phyloP scores from a whole-genome alignment of 1,284 basidiomycete species.

The Moesziomyces antarcticus region DNA sequence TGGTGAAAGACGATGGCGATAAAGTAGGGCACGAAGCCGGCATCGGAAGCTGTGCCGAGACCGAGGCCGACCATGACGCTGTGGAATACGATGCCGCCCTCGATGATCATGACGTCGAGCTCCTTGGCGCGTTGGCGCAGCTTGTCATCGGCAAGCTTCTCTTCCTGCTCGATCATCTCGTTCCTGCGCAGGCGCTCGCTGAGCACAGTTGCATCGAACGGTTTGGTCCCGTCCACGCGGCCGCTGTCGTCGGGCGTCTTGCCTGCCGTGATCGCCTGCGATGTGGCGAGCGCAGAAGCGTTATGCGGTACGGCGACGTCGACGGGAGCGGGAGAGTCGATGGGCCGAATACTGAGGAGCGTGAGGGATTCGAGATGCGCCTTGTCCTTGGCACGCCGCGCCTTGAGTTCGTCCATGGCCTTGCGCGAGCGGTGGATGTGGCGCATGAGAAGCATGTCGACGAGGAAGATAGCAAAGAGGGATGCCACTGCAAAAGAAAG shows the following conservation, averaged over 20 bases:
- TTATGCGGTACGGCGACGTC: too few species aligned
- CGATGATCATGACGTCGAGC: constrained; percentile 6
- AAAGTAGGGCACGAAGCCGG: constrained; percentile 7
- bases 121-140: constrained; percentile 1
- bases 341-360: too few species aligned
- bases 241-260: too few species aligned
- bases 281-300: too few species aligned
- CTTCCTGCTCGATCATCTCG: too few species aligned
- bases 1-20: constrained; percentile 11
- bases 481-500: not conserved
- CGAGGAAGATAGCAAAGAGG: constrained; percentile 4
- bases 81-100: constrained; percentile 7
- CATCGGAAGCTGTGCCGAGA: constrained; percentile 1
- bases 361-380: not conserved
- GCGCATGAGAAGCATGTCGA: constrained; percentile 2
- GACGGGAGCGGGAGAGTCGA: too few species aligned
- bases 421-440: constrained; percentile 1
- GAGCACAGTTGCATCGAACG: too few species aligned
- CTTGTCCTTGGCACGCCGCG: not conserved
- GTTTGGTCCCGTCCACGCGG: too few species aligned
- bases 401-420: constrained; percentile 2
- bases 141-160: not conserved
- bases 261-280: too few species aligned
- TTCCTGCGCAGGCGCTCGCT: too few species aligned
- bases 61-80: constrained; percentile 5